phyloP scores from a whole-genome alignment of 2,329 filamentous ascomycete genomes.

The Sordariomycetes sp. region DNA sequence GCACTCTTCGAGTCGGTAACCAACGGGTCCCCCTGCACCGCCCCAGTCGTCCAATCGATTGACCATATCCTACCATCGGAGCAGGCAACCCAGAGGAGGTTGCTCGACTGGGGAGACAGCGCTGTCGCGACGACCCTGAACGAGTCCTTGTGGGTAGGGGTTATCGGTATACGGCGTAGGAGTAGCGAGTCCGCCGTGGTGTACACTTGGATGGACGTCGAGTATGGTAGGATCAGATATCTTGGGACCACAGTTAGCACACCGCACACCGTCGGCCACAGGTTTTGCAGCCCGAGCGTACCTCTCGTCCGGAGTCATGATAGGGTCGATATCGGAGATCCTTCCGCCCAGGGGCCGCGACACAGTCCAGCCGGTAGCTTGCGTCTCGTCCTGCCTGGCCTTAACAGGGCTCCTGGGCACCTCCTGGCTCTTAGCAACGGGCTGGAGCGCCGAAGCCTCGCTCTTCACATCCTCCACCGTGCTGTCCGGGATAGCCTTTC shows the following conservation, averaged over 20 bases:
- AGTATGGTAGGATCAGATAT: constrained; percentile 62
- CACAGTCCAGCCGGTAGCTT: constrained; percentile 36
- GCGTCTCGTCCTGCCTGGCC: not conserved
- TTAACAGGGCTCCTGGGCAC: not conserved
- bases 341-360: constrained; percentile 52
- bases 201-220: constrained; percentile 67
- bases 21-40: constrained; percentile 4
- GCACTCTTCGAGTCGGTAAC: constrained; percentile 26
- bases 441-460: not conserved
- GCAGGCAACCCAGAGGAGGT: constrained; percentile 46
- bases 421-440: not conserved
- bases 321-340: constrained; percentile 51
- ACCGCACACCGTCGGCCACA: not conserved
- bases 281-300: constrained; percentile 1
- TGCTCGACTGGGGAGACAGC: constrained; percentile 22
- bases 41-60: constrained; percentile 38
- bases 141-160: constrained; percentile 11
- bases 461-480: not conserved
- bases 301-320: constrained; percentile 46
- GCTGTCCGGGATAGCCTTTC: not conserved
- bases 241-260: constrained; percentile 23
- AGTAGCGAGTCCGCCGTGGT: constrained; percentile 71
- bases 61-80: constrained; percentile 42
- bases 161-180: constrained; percentile 53
- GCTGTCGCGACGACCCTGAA: constrained; percentile 24